Evolutionary conservation across 176 grass and related monocot genomes (phyloP).

Genomic region (Hyparrhenia diplandra): DNA sequence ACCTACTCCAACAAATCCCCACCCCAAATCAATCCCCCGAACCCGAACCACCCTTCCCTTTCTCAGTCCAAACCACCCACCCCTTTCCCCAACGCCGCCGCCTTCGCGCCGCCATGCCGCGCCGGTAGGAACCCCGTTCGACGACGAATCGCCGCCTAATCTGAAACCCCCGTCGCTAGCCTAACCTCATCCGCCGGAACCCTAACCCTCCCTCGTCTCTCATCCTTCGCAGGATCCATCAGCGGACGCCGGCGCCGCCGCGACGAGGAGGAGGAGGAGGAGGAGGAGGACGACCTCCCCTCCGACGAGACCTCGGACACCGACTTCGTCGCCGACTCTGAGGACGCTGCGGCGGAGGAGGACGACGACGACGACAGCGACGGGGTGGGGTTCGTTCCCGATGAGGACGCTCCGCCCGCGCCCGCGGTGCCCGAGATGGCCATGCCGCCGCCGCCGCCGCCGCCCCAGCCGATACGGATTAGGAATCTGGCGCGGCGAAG

Average conservation of each 20-base stretch:
- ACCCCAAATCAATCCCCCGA: too few species aligned
- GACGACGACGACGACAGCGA: slow-evolving; percentile 20
- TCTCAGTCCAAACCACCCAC: background rate
- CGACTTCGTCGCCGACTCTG: slow-evolving; percentile 29
- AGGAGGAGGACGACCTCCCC: background rate
- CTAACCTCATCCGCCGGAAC: background rate
- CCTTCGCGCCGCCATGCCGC: slow-evolving; percentile 25
- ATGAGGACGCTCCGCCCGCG: background rate
- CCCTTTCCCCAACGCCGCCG: slow-evolving; percentile 10
- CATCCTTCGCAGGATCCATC: slow-evolving; percentile 15
- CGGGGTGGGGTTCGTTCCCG: slow-evolving; percentile 17
- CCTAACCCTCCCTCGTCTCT: background rate
- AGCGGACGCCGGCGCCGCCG: slow-evolving; percentile 26
- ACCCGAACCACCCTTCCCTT: background rate
- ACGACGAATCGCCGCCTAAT: background rate
- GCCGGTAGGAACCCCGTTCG: slow-evolving; percentile 2
- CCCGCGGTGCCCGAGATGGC: background rate
- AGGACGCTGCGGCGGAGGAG: background rate
- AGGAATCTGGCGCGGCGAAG: background rate
- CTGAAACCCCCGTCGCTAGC: background rate
- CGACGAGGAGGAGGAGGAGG: too few species aligned
- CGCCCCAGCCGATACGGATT: background rate
- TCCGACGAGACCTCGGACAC: slow-evolving; percentile 40
- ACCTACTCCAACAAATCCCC: background rate
- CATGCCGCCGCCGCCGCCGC: background rate